Evolutionary conservation across 768 basidiomycete species (phyloP).

Genomic region (Suillus occidentalis): DNA sequence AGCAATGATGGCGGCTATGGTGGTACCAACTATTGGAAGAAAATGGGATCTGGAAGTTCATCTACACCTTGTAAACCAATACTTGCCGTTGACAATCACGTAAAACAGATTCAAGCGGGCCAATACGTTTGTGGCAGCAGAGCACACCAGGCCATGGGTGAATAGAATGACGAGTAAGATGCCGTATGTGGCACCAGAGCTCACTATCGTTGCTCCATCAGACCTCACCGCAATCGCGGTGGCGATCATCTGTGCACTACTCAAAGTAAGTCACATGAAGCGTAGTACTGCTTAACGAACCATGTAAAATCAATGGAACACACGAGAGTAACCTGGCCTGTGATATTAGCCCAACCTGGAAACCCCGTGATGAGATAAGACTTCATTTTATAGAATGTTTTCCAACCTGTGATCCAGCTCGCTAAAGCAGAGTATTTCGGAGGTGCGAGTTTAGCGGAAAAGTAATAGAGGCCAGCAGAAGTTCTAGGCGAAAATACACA

Average conservation of each 20-base stretch:
- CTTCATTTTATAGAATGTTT: background rate
- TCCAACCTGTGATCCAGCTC: conserved; percentile 57
- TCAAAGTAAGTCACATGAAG: background rate
- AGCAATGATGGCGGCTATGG: conserved; percentile 59
- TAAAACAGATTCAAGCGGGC: conserved; percentile 73
- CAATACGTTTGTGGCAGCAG: conserved; percentile 62
- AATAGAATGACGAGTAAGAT: conserved; percentile 65
- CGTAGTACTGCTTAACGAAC: conserved; percentile 27
- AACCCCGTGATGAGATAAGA: conserved; percentile 30
- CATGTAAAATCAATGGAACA: conserved; percentile 76
- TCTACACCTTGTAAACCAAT: background rate
- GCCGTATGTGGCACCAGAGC: conserved; percentile 63
- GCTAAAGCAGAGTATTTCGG: conserved; percentile 59
- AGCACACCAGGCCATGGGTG: conserved; percentile 70
- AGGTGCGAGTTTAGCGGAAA: conserved; percentile 73
- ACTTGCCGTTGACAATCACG: conserved; percentile 61
- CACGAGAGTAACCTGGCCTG: conserved; percentile 67
- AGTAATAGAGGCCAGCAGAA: conserved; percentile 78
- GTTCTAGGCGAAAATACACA: conserved; percentile 42
- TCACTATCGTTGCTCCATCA: conserved; percentile 51
- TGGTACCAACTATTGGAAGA: conserved; percentile 53
- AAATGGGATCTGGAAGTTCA: conserved; percentile 6
- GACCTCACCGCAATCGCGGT: conserved; percentile 65
- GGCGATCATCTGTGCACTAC: conserved; percentile 73
- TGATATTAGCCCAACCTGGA: conserved; percentile 71